Base-by-base conservation (phyloP, 2,329 filamentous ascomycete species). In the Gaeumannomyces sp. region DNA sequence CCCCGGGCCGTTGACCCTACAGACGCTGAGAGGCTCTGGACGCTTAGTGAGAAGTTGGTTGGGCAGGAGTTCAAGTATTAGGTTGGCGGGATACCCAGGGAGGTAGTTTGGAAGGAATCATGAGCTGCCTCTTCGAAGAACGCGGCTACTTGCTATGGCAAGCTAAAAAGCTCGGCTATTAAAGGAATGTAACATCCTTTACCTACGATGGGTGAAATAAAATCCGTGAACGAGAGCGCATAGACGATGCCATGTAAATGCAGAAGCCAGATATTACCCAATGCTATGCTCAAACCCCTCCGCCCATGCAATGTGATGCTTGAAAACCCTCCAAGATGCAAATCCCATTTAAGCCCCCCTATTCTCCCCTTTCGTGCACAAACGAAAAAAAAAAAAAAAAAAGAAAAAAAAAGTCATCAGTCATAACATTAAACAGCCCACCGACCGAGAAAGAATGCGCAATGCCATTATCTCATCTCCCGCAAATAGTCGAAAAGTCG, bases 31-130 rank as follows among this genome's bases (percentile, higher is more conserved):
- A 78, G 69, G 70, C 70, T 82, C 53, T 83, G 80, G 81, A 73
- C 73, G 59, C 59, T 81, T 60, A 81, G 77, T n/a, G 78, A 81
- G 72, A 70, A 78, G 67, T 68, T 82, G 61, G 79, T 81, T n/a
- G 74, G 72, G 0, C 72, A 80, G 64, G 71, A 75, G 64, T 80
- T 80, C 67, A 22, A 31, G 53, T 66, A 68, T 27, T 59, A 29
- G 59, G 59, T n/a, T 53, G 22, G 8, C 10, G 35, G 35, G 14
- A 2, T 11, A 35, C 33, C 33, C 3, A 6, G 38, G 35, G 35
- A 45, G 6, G 38, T 7, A 4, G 38, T 2, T 11, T 53, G 45
- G 45, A 53, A 4, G 22, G 8, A 53, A n/a, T 50, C 45, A 50
- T n/a, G 19, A 22, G 45, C 4, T n/a, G 16, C 16, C 2, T 38